Evolutionary conservation across 192 early-diverging fungal genomes (phyloP), one percentile per base, ranked within the genome.

Genomic region (Cetraspora pellucida): DNA sequence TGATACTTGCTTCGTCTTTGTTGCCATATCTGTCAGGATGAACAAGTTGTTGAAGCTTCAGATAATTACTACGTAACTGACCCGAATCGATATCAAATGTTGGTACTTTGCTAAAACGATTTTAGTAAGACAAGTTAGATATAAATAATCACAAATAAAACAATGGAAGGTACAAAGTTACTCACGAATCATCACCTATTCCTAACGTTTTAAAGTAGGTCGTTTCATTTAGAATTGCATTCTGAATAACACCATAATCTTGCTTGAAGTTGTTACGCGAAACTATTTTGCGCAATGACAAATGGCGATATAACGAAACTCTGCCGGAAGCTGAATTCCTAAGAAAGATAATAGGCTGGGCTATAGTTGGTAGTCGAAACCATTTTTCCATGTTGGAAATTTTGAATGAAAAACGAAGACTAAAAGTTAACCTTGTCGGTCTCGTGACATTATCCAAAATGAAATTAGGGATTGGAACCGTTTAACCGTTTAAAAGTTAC

Each of bases 11-110:
- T 77, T 85, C 77, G 17, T 82, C 80, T 77, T 86, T 87, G 8
- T 88, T 85, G 14, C 90, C 86, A 67, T 87, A 94, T 54, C 90
- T 90, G 79, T 97, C 96, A 2, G 96, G 96, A 79, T 97, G 96
- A 10, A 94, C 91, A 0, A 74, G 78, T 85, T 93, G 93, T 82
- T 97, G 96, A 54, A 95, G 81, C 63, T 54, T 79, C 25, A 96
- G 80, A 78, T 95, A 97, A 28, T 85, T 83, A 59, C 74, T 81
- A 46, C 91, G 82, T 71, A 97, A 81, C 6, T 74, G 77, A 43
- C 79, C 84, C 10, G 82, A 49, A 77, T 95, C 91, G 17, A 97
- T 73, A 72, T 92, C 88, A 77, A 90, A 97, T 3, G 84, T 82
- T 23, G 85, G 81, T 31, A 81, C 75, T 43, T 77, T 64, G 30